These are phyloP conservation scores for Rutstroemia sp. DNA, from an alignment of 2,329 filamentous ascomycete genomes.

Conservation along the genomic window DNA sequence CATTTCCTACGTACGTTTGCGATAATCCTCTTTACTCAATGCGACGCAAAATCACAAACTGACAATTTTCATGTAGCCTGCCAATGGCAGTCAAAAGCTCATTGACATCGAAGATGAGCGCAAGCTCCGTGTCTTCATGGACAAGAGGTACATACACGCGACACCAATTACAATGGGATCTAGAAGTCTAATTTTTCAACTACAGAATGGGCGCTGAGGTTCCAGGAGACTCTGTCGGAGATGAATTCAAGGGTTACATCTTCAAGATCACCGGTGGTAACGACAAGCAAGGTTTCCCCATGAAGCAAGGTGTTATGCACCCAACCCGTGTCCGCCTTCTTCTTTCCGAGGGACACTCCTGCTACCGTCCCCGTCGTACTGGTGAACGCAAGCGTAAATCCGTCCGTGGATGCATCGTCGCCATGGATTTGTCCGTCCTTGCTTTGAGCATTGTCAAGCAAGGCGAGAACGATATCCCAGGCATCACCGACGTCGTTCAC, in stretches of 20 bases:
- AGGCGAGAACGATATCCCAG: conserved; percentile 88
- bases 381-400: conserved; percentile 99
- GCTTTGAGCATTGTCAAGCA: conserved; percentile 97
- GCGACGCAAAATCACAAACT: conserved; percentile 9
- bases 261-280: conserved; percentile 99
- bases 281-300: conserved; percentile 99
- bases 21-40: background rate
- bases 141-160: conserved; percentile 61
- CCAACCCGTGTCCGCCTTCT: conserved; percentile 97
- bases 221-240: conserved; percentile 86
- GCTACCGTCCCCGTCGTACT: conserved; percentile 96
- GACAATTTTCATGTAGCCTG: conserved; percentile 46
- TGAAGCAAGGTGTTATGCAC: conserved; percentile 99
- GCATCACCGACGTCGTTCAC: conserved; percentile 94
- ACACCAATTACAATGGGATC: background rate
- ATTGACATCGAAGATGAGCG: conserved; percentile 99
- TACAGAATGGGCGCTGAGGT: conserved; percentile 82
- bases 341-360: conserved; percentile 93
- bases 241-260: conserved; percentile 99
- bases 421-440: conserved; percentile 88
- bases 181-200: background rate
- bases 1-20: conserved; percentile 28
- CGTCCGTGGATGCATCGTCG: conserved; percentile 98
- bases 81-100: conserved; percentile 99
- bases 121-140: conserved; percentile 98